Evolutionary conservation across 306 rosid species (phyloP).

Genomic region (Rosa multiflora): DNA sequence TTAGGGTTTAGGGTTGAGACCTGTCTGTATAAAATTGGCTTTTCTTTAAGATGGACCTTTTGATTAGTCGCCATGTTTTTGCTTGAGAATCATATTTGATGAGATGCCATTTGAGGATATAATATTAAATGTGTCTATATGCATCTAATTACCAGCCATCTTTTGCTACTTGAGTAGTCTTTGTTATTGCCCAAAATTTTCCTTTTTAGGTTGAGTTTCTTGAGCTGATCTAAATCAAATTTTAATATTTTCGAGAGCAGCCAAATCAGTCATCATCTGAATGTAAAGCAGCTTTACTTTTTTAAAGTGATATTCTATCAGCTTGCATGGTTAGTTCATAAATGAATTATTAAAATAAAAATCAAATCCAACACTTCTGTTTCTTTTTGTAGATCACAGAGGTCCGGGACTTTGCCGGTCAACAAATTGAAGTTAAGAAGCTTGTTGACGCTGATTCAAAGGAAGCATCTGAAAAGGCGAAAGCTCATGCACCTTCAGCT

Average conservation of each 20-base stretch:
- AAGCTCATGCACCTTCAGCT: constrained; percentile 70
- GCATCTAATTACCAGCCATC: background rate
- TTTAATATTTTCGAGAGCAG: background rate
- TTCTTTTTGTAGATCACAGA: constrained; percentile 67
- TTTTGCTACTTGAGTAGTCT: constrained; percentile 5
- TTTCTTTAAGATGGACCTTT: background rate
- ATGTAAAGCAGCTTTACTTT: background rate
- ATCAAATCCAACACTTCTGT: constrained; percentile 14
- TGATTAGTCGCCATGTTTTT: background rate
- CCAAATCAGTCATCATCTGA: background rate
- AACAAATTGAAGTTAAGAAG: constrained; percentile 82
- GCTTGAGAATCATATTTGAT: background rate
- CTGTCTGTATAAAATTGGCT: background rate
- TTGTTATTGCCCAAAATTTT: background rate
- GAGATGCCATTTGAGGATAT: background rate
- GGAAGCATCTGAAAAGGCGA: constrained; percentile 72
- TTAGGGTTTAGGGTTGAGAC: too few species aligned
- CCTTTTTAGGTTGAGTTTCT: background rate
- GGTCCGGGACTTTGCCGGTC: constrained; percentile 95
- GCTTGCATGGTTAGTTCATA: constrained; percentile 12
- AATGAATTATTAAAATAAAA: background rate
- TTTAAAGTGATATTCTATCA: background rate
- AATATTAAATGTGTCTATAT: background rate
- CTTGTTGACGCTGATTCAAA: constrained; percentile 82
- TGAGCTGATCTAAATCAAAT: background rate